phyloP scores from a whole-genome alignment of 192 early-diverging fungal species.

The Coemansia aciculifera region DNA sequence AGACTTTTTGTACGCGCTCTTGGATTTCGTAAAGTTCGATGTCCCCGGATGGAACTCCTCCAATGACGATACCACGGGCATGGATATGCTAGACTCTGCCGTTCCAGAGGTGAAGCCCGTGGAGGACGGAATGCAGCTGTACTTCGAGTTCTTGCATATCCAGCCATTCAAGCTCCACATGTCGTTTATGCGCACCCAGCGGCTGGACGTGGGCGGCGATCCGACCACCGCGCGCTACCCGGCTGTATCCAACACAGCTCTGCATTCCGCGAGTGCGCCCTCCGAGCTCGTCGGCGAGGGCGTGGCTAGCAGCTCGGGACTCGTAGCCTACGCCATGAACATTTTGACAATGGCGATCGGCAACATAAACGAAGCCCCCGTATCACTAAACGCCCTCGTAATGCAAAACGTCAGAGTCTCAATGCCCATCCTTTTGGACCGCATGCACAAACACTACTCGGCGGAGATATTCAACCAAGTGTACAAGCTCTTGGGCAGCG shows the following conservation, averaged over 20 bases:
- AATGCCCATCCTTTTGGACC: conserved; percentile 68
- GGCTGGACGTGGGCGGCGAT: conserved; percentile 31
- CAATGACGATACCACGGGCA: conserved; percentile 10
- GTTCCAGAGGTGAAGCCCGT: conserved; percentile 72
- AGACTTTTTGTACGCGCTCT: conserved; percentile 80
- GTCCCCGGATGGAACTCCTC: conserved; percentile 35
- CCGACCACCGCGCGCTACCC: conserved; percentile 14
- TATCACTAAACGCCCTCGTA: conserved; percentile 83
- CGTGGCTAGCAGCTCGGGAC: conserved; percentile 34
- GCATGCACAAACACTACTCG: conserved; percentile 83
- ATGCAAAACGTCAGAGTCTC: conserved; percentile 89
- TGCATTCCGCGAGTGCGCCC: no score
- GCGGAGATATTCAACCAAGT: conserved; percentile 86
- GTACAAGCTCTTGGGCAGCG: conserved; percentile 88
- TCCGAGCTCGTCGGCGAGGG: conserved; percentile 26
- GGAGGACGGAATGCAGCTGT: conserved; percentile 74
- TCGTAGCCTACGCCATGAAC: conserved; percentile 66
- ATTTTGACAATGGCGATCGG: conserved; percentile 97
- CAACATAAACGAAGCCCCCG: conserved; percentile 93
- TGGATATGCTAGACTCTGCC: conserved; percentile 40
- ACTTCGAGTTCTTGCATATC: conserved; percentile 92
- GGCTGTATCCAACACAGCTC: no score
- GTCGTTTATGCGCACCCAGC: conserved; percentile 85
- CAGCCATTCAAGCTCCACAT: conserved; percentile 95
- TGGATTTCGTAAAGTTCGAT: conserved; percentile 86